Conservation (phyloP, 495 filamentous ascomycete genomes). For the Delitschia confertaspora region DNA sequence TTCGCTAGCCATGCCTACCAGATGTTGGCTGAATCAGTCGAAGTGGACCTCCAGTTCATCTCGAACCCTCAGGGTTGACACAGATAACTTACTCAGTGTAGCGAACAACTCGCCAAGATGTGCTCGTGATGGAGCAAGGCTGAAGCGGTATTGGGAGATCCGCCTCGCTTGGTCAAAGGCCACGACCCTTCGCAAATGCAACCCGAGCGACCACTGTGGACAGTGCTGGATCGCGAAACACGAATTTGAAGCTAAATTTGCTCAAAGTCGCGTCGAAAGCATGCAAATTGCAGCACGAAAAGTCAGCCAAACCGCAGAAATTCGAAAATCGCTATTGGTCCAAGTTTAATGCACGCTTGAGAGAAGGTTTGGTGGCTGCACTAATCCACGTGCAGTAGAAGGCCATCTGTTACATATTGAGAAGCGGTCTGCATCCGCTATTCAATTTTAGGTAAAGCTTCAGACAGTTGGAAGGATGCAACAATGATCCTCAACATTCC, state of each 20-base stretch:
- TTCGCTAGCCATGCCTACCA: too few relatives aligned
- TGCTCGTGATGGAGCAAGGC: constrained; percentile 9
- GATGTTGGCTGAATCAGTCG: too few relatives aligned
- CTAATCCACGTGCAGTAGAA: constrained; percentile 21
- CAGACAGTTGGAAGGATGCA: constrained; percentile 17
- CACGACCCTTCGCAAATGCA: too few relatives aligned
- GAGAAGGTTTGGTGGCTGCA: constrained; percentile 14
- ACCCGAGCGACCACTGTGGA: too few relatives aligned
- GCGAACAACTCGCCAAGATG: constrained; percentile 5
- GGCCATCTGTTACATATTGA: constrained; percentile 15
- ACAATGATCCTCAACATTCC: constrained; percentile 14
- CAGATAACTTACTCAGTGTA: constrained; percentile 9
- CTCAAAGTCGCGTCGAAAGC: constrained; percentile 16
- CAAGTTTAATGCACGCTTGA: constrained; percentile 17
- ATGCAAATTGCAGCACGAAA: constrained; percentile 21
- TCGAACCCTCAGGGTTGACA: constrained; percentile 3
- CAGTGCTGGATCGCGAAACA: too few relatives aligned
- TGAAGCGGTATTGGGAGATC: too few relatives aligned
- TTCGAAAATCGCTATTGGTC: constrained; percentile 25
- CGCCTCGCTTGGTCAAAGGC: too few relatives aligned
- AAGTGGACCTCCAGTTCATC: constrained; percentile 2
- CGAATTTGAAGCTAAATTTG: too few relatives aligned
- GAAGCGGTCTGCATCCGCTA: constrained; percentile 13
- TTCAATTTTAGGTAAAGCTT: constrained; percentile 11
- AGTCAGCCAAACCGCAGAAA: constrained; percentile 9